These are phyloP conservation scores for Volvox carteri DNA, from an alignment of 163 green algal species.

Conservation along the genomic window DNA sequence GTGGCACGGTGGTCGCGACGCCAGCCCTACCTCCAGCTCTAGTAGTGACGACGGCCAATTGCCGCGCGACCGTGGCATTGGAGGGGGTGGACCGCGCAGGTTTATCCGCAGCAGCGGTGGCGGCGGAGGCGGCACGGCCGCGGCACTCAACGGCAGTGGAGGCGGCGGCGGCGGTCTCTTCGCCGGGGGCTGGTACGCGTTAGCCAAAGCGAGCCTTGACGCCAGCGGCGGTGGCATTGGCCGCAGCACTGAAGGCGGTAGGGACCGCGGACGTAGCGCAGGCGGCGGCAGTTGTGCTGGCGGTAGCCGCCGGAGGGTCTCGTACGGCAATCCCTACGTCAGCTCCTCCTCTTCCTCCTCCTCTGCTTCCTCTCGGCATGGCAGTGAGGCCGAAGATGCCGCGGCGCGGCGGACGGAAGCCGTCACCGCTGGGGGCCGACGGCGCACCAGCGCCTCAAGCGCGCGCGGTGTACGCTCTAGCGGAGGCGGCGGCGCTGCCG, in stretches of 20 bases:
- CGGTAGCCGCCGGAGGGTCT: neutral
- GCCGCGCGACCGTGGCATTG: neutral
- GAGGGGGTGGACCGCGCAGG: neutral
- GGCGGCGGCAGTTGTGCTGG: neutral
- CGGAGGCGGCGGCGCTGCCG: neutral
- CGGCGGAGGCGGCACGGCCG: neutral
- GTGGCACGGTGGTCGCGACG: neutral
- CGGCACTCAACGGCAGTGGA: neutral
- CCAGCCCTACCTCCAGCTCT: neutral
- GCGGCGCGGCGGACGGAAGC: neutral
- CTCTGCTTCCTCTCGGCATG: neutral
- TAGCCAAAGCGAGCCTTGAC: neutral
- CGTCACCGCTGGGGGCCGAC: neutral
- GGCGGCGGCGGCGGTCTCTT: neutral
- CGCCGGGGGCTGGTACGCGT: neutral
- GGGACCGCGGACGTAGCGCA: neutral
- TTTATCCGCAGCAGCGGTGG: neutral
- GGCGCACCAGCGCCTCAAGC: neutral
- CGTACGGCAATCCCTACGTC: neutral
- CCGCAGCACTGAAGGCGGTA: neutral
- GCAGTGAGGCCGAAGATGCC: neutral
- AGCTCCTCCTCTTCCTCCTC: constrained; percentile 2
- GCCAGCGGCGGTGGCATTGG: neutral
- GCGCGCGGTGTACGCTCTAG: neutral
- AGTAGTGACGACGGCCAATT: constrained; percentile 6